phyloP scores from a whole-genome alignment of 2,329 filamentous ascomycete genomes.

The Cadophora malorum region DNA sequence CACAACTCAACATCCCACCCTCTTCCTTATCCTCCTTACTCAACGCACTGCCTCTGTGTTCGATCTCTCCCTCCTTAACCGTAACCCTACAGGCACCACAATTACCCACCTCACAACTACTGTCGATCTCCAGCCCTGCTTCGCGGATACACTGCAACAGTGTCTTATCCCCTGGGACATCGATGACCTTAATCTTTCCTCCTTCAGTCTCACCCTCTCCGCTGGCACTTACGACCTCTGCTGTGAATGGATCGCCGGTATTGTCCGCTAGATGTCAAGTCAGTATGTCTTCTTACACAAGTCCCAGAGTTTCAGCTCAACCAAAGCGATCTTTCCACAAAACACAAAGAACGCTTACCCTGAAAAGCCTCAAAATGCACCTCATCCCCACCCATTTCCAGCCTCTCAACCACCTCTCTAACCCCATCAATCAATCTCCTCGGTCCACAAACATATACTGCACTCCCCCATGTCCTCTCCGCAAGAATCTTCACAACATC shows the following conservation, averaged over 20 bases:
- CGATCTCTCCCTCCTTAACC: constrained; percentile 46
- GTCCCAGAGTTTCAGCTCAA: background rate
- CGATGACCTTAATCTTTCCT: constrained; percentile 45
- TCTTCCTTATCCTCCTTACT: constrained; percentile 44
- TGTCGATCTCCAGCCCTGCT: constrained; percentile 49
- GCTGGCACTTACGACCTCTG: constrained; percentile 52
- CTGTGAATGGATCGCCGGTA: constrained; percentile 65
- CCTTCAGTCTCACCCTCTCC: constrained; percentile 19
- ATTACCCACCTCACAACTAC: constrained; percentile 51
- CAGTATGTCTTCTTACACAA: background rate
- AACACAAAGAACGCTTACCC: background rate
- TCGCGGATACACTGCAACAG: constrained; percentile 51
- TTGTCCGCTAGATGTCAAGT: constrained; percentile 48
- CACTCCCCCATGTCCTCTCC: constrained; percentile 57
- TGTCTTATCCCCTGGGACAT: constrained; percentile 50
- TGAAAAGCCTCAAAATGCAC: constrained; percentile 67
- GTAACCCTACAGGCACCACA: constrained; percentile 51
- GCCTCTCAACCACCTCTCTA: constrained; percentile 48
- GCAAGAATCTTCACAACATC: constrained; percentile 56
- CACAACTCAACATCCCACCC: constrained; percentile 33
- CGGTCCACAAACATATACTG: constrained; percentile 68
- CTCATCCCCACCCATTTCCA: constrained; percentile 55
- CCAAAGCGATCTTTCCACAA: background rate
- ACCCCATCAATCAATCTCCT: constrained; percentile 61
- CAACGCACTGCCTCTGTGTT: constrained; percentile 49